These are phyloP conservation scores for Cucurbita ficifolia DNA, from an alignment of 306 rosid species.

Conservation along the genomic window DNA sequence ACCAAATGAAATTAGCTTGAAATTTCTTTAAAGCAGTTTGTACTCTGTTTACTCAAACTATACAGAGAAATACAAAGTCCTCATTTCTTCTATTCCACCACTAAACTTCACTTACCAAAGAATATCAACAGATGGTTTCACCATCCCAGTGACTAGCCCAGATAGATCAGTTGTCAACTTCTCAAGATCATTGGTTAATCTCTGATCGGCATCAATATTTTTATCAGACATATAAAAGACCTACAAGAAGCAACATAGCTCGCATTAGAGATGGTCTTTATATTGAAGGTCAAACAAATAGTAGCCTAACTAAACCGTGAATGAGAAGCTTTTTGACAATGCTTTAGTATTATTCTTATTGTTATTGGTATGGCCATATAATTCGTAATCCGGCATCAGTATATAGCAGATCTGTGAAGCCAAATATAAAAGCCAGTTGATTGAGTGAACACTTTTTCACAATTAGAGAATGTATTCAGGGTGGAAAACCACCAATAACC, in stretches of 20 bases:
- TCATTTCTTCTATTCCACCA: not conserved
- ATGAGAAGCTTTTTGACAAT: not conserved
- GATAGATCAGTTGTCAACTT: conserved; percentile 80
- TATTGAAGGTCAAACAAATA: conserved; percentile 1
- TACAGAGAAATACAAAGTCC: not conserved
- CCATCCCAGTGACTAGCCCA: conserved; percentile 92
- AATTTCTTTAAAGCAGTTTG: not conserved
- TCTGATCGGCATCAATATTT: conserved; percentile 87
- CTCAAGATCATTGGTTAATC: conserved; percentile 86
- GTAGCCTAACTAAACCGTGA: not conserved
- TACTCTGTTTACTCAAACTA: not conserved
- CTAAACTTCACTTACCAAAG: conserved; percentile 52
- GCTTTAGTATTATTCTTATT: not conserved
- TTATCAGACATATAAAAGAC: conserved; percentile 84
- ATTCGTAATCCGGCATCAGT: not conserved
- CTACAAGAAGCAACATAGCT: conserved; percentile 29
- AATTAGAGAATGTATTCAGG: not conserved
- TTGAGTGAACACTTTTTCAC: not conserved
- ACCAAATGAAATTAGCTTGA: not conserved
- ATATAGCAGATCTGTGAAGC: not conserved
- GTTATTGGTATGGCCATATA: not conserved
- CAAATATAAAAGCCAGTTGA: not conserved
- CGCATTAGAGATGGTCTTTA: not conserved
- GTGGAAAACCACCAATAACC: not conserved
- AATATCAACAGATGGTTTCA: conserved; percentile 92